Base-by-base conservation (phyloP, 306 rosid species). In the Crotalaria pallida region DNA sequence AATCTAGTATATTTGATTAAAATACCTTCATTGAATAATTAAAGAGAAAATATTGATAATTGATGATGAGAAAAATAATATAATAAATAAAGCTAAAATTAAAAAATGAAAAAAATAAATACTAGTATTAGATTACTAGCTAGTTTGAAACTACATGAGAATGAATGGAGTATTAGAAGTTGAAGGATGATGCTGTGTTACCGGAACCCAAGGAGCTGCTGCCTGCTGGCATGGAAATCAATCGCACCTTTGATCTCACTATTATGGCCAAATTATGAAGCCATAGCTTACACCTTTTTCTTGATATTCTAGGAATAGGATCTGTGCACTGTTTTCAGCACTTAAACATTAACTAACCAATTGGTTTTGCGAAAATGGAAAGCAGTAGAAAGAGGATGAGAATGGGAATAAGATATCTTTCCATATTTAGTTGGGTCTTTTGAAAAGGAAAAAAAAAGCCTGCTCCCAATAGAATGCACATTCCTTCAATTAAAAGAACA, bases 141-240 rank as follows among this genome's bases (percentile, higher is more conserved):
- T n/a, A n/a, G n/a, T n/a, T n/a, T n/a, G n/a, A n/a, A n/a, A n/a
- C n/a, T n/a, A n/a, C n/a, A n/a, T 12, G 47, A 51, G 8, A 27
- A 43, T 55, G 76, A 71, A 8, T 24, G 33, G 38, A n/a, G n/a
- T n/a, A n/a, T n/a, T 31, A 65, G 74, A 71, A 69, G 67, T 58
- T 24, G 67, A 68, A 49, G 70, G 81, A 81, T 67, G 31, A 70
- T 64, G n/a, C 7, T 52, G 24, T 53, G 7, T 22, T 53, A 10
- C n/a, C 65, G 58, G 53, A 71, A 72, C 21, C 52, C 27, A 59
- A 67, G 68, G n/a, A n/a, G n/a, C n/a, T n/a, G n/a, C n/a, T 73
- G 65, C 19, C 45, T 71, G 26, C 45, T 31, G 44, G 48, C 48
- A 26, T 44, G 59, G 72, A 52, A 81, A 67, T 18, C 60, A 51